These are phyloP conservation scores for Silene latifolia DNA, from an alignment of 148 eudicot species.

Conservation along the genomic window DNA sequence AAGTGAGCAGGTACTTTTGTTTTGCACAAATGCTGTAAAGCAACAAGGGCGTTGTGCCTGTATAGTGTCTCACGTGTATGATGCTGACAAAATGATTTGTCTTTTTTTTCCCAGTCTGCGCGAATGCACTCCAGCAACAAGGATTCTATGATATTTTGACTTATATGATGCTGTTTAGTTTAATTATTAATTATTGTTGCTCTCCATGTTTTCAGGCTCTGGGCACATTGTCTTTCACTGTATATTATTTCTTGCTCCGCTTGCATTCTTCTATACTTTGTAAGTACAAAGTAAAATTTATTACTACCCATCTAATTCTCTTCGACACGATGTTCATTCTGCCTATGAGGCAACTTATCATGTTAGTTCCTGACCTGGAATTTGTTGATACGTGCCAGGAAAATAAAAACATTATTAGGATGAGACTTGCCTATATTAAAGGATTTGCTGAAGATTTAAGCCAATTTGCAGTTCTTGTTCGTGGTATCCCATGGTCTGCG, in stretches of 20 bases:
- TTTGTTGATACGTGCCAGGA: slow-evolving; percentile 43
- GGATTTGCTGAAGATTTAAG: slow-evolving; percentile 47
- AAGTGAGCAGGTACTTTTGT: not conserved
- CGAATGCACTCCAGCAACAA: not conserved
- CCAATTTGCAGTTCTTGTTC: slow-evolving; percentile 83
- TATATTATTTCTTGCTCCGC: slow-evolving; percentile 65
- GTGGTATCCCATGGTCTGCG: slow-evolving; percentile 72
- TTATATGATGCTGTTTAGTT: not conserved
- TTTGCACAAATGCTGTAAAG: not conserved
- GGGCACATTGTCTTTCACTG: slow-evolving; percentile 80
- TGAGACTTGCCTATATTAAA: slow-evolving; percentile 58
- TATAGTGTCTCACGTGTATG: too few species aligned
- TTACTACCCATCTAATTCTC: not conserved
- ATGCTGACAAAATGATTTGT: not conserved
- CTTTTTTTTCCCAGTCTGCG: not conserved
- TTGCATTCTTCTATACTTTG: slow-evolving; percentile 82
- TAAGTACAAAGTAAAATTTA: slow-evolving; percentile 40
- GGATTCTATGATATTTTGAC: not conserved
- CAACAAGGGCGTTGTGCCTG: too few species aligned
- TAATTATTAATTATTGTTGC: not conserved
- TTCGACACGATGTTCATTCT: slow-evolving; percentile 2
- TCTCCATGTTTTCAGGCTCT: slow-evolving; percentile 58
- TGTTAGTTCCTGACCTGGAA: slow-evolving; percentile 14
- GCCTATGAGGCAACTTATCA: not conserved
- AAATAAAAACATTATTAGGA: slow-evolving; percentile 55